Evolutionary conservation across 2,329 filamentous ascomycete genomes (phyloP).

Genomic region (Dothiorella sarmentorum): DNA sequence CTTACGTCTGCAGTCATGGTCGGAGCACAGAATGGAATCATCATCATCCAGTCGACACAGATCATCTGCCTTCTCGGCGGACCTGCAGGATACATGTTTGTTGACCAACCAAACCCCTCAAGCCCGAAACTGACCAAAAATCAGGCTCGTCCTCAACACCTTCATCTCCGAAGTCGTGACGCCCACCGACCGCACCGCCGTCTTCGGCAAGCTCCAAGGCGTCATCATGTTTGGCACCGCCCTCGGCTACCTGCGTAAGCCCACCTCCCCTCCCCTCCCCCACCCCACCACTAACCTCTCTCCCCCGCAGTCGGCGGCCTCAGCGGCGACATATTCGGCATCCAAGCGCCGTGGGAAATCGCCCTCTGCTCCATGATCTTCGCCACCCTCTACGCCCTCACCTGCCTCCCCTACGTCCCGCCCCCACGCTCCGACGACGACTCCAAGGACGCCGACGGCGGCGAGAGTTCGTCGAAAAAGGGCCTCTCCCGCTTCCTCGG

Average conservation of each 20-base stretch:
- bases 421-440: too few species aligned
- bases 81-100: constrained; percentile 53
- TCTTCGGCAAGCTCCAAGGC: constrained; percentile 64
- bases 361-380: constrained; percentile 56
- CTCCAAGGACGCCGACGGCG: constrained; percentile 30
- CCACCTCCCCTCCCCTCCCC: background rate
- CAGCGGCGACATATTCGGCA: constrained; percentile 61
- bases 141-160: constrained; percentile 63
- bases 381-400: constrained; percentile 40
- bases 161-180: constrained; percentile 64
- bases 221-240: constrained; percentile 65
- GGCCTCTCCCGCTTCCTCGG: constrained; percentile 58
- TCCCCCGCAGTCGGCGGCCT: constrained; percentile 56
- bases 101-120: background rate
- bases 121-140: background rate
- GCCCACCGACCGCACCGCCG: constrained; percentile 58
- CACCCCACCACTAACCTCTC: background rate
- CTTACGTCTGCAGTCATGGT: constrained; percentile 45
- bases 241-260: constrained; percentile 54
- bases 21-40: constrained; percentile 61
- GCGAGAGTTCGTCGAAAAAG: constrained; percentile 21
- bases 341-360: constrained; percentile 62
- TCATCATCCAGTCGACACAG: constrained; percentile 65
- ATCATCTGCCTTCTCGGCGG: constrained; percentile 66
- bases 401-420: constrained; percentile 50